A percentile compares a stretch with the other conserved stretches of the same genome.
Conservation (phyloP, 352 stramenopile species). For the Globisporangium barbulae region DNA sequence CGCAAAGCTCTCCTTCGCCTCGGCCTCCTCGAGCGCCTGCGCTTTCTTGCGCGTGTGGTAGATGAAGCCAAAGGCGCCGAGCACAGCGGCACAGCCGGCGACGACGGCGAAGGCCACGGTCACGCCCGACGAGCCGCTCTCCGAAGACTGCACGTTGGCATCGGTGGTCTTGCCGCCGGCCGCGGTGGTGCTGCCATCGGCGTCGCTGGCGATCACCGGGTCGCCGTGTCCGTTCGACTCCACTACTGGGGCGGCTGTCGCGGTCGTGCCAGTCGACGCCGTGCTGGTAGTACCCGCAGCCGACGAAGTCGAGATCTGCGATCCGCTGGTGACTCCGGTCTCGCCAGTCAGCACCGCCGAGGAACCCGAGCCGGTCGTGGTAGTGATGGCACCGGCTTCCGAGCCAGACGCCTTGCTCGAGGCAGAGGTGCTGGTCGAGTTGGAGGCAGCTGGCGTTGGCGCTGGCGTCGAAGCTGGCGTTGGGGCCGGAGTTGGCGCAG, state of each 20-base stretch:
- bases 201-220: constrained; percentile 16
- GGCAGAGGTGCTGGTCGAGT: not conserved
- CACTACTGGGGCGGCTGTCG: not conserved
- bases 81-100: constrained; percentile 29
- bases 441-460: constrained; percentile 2
- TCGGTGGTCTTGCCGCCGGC: constrained; percentile 27
- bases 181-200: constrained; percentile 10
- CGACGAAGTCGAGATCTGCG: not conserved
- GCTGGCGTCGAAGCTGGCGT: constrained; percentile 7
- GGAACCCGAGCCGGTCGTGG: not conserved
- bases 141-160: constrained; percentile 29
- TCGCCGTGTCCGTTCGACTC: constrained; percentile 17
- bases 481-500: constrained; percentile 2
- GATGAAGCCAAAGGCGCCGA: constrained; percentile 73
- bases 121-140: constrained; percentile 18
- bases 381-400: not conserved
- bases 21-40: constrained; percentile 43
- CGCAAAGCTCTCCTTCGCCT: constrained; percentile 43
- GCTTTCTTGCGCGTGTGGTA: constrained; percentile 73
- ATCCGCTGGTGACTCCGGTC: not conserved
- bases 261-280: not conserved
- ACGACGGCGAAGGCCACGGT: constrained; percentile 10
- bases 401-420: constrained; percentile 7
- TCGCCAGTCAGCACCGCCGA: not conserved
- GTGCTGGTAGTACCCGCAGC: not conserved